Base-by-base conservation (phyloP, 768 basidiomycete genomes). In the Lactifluus rugatus region DNA sequence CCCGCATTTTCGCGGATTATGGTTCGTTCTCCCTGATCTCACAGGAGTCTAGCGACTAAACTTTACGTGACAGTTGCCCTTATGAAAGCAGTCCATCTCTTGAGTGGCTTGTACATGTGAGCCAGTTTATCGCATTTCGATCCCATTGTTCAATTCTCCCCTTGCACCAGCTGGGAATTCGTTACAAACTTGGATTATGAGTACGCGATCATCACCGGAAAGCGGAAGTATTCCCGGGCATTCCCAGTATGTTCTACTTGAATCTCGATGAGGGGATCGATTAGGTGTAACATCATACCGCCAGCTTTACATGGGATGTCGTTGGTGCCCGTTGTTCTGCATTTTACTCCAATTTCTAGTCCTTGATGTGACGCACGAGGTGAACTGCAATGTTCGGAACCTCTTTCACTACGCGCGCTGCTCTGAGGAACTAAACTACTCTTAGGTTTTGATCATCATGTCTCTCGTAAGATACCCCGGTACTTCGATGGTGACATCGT, bases 21-120 rank as follows among this genome's bases (percentile, higher is more conserved):
- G 1, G 58, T 59, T 48, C 42, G 58, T 49, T 21, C 25, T 1
- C 42, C 32, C 17, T 13, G 19, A 10, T 41, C 48, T 34, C 41
- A 23, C 42, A 13, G 21, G 41, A 4, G 5, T 48, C 11, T 37
- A 23, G 17, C 14, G 25, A 54, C n/a, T 16, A 23, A 19, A 2
- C 14, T 10, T 16, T 42, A 21, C 42, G 3, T n/a, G n/a, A 31
- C 25, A 61, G 60, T 49, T 11, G 26, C 32, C 6, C 26, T 61
- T 16, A 26, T 41, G 26, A 55, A 61, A 21, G 3, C 51, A 2
- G 10, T 48, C n/a, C 53, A 54, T 45, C 3, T 54, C 31, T 14
- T 60, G 51, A 52, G 41, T 16, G 61, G 61, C 41, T 4, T 62
- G 47, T 51, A 49, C 52, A 54, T 60, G 61, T 58, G 48, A 32